Percentiles rank a stretch among this genome's conserved stretches.
Evolutionary conservation across 805 yeast genomes (phyloP).

Genomic region (Maudiozyma bulderi): DNA sequence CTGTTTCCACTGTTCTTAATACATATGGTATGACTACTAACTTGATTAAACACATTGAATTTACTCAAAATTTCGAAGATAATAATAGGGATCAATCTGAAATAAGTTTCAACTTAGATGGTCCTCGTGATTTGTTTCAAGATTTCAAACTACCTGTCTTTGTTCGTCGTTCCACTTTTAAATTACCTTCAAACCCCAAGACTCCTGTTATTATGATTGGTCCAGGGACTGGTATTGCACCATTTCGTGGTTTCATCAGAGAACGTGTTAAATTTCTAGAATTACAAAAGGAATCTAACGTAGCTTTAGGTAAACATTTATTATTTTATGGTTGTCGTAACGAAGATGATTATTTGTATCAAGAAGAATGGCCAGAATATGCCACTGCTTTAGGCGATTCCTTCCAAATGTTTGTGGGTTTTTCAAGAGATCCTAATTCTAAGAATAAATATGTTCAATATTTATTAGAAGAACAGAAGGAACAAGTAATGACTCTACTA

Average conservation of each 20-base stretch:
- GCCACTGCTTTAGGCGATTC: constrained; percentile 47
- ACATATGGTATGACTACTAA: constrained; percentile 81
- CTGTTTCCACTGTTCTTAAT: constrained; percentile 14
- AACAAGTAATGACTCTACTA: constrained; percentile 34
- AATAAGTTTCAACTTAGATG: constrained; percentile 61
- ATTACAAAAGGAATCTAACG: constrained; percentile 15
- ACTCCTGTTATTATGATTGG: constrained; percentile 92
- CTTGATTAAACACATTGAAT: constrained; percentile 63
- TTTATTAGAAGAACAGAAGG: constrained; percentile 45
- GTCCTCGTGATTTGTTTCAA: constrained; percentile 56
- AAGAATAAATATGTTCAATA: constrained; percentile 80
- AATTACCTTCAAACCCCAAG: constrained; percentile 77
- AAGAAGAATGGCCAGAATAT: constrained; percentile 82
- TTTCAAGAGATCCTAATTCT: constrained; percentile 61
- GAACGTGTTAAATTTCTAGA: constrained; percentile 61
- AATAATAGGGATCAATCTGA: constrained; percentile 24
- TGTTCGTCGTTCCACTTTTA: constrained; percentile 89
- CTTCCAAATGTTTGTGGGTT: constrained; percentile 73
- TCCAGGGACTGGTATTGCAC: constrained; percentile 98
- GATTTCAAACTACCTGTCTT: constrained; percentile 71
- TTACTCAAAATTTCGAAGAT: constrained; percentile 42
- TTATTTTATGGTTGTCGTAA: constrained; percentile 85
- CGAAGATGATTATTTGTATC: constrained; percentile 77
- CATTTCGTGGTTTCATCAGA: constrained; percentile 89
- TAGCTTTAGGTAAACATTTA: constrained; percentile 58